Percentiles rank a stretch among this genome's conserved stretches.
Evolutionary conservation across 2,329 filamentous ascomycete genomes (phyloP).

Genomic region (Colletotrichum plurivorum): DNA sequence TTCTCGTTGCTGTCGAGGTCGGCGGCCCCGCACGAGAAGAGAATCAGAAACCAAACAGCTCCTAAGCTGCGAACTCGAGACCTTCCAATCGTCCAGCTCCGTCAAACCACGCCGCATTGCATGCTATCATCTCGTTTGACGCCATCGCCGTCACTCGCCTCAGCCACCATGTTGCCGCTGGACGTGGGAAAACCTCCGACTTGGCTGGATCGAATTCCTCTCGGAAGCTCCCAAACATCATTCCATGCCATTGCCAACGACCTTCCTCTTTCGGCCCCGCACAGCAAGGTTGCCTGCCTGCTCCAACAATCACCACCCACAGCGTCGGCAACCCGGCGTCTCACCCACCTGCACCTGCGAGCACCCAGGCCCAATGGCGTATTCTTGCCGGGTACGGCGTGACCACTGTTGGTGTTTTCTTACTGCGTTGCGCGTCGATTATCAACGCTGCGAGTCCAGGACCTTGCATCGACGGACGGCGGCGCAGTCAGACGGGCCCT

Average conservation of each 20-base stretch:
- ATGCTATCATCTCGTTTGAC: no score
- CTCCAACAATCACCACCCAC: not conserved
- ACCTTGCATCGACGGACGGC: not conserved
- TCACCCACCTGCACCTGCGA: not conserved
- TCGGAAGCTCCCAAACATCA: not conserved
- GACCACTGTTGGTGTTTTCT: not conserved
- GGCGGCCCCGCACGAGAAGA: no score
- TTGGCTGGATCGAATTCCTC: no score
- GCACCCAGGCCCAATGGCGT: not conserved
- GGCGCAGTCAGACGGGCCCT: not conserved
- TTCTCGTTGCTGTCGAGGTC: no score
- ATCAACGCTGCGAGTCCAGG: not conserved
- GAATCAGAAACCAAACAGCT: no score
- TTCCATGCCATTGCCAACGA: not conserved
- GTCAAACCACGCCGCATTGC: no score
- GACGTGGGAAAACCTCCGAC: no score
- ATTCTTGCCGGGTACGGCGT: not conserved
- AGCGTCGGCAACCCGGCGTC: no score
- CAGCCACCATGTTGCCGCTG: no score
- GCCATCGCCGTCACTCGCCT: no score
- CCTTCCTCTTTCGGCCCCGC: conserved; percentile 25
- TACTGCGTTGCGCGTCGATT: conserved; percentile 15
- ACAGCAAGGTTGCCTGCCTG: not conserved
- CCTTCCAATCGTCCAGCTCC: no score
- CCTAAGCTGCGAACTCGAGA: no score